These are phyloP conservation scores for Rhodotorula sp. DNA, from an alignment of 1,284 basidiomycete species.

Conservation along the genomic window DNA sequence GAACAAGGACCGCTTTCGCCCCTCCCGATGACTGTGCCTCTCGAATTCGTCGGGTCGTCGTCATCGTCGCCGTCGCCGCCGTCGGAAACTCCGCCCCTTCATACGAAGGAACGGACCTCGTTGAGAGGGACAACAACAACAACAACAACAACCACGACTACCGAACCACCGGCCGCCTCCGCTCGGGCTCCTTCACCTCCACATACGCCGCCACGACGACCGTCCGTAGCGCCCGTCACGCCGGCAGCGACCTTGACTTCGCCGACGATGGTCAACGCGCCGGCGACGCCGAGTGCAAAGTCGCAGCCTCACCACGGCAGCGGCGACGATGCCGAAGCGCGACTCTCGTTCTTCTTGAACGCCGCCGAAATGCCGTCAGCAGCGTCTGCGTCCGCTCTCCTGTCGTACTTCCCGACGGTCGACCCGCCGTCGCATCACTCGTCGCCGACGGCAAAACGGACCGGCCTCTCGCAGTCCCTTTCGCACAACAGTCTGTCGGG, in stretches of 20 bases:
- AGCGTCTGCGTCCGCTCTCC: background rate
- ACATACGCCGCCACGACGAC: background rate
- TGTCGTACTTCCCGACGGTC: slow-evolving; percentile 29
- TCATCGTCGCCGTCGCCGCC: background rate
- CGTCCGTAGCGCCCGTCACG: background rate
- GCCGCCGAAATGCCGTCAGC: background rate
- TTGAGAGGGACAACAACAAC: background rate
- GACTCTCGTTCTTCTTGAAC: slow-evolving; percentile 22
- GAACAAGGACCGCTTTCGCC: background rate
- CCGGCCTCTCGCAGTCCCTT: background rate
- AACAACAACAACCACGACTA: too few species aligned
- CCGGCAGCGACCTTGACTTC: background rate
- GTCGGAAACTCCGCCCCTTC: background rate
- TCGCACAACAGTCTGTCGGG: background rate
- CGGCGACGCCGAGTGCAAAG: background rate
- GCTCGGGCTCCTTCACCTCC: background rate
- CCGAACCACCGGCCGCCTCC: background rate
- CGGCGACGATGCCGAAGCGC: slow-evolving; percentile 3
- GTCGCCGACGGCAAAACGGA: background rate
- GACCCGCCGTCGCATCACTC: slow-evolving; percentile 6
- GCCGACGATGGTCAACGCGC: background rate
- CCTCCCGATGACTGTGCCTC: background rate
- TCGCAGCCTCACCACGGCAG: background rate
- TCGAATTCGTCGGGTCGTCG: background rate
- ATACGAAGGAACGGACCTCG: background rate